Conservation (phyloP, 108 stramenopile genomes). For the Mediolabrus comicus region DNA sequence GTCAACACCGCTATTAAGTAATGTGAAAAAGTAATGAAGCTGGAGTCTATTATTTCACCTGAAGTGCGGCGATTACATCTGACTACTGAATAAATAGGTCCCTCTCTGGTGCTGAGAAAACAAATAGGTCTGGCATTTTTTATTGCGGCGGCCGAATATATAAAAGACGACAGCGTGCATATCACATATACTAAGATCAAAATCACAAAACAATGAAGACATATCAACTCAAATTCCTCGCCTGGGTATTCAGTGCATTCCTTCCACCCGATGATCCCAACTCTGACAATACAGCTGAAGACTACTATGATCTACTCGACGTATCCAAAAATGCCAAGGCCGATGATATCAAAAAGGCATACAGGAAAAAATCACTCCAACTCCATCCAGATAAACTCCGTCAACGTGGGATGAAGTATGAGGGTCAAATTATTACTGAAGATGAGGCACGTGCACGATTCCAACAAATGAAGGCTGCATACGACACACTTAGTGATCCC, state of each 20-base stretch:
- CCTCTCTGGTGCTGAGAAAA: too few species aligned
- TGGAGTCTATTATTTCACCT: too few species aligned
- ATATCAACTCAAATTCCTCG: slow-evolving; percentile 52
- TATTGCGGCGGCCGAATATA: too few species aligned
- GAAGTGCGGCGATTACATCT: too few species aligned
- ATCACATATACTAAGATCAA: too few species aligned
- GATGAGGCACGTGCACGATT: slow-evolving; percentile 68
- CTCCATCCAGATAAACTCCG: slow-evolving; percentile 85
- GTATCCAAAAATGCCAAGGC: slow-evolving; percentile 48
- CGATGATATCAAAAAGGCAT: slow-evolving; percentile 81
- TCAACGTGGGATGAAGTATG: slow-evolving; percentile 63
- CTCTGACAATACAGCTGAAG: slow-evolving; percentile 8
- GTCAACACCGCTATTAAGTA: too few species aligned
- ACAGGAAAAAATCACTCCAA: slow-evolving; percentile 64
- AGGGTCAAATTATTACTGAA: slow-evolving; percentile 34
- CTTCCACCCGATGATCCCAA: slow-evolving; percentile 61
- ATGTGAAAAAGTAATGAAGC: too few species aligned
- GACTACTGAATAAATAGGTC: too few species aligned
- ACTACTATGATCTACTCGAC: slow-evolving; percentile 71
- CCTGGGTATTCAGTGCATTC: slow-evolving; percentile 63
- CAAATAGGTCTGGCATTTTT: too few species aligned
- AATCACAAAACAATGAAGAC: slow-evolving; percentile 27
- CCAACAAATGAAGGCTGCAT: slow-evolving; percentile 78
- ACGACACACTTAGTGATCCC: slow-evolving; percentile 57
- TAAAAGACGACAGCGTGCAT: too few species aligned